phyloP scores from a whole-genome alignment of 345 rosid genomes.

The Rhodamnia rubescens region DNA sequence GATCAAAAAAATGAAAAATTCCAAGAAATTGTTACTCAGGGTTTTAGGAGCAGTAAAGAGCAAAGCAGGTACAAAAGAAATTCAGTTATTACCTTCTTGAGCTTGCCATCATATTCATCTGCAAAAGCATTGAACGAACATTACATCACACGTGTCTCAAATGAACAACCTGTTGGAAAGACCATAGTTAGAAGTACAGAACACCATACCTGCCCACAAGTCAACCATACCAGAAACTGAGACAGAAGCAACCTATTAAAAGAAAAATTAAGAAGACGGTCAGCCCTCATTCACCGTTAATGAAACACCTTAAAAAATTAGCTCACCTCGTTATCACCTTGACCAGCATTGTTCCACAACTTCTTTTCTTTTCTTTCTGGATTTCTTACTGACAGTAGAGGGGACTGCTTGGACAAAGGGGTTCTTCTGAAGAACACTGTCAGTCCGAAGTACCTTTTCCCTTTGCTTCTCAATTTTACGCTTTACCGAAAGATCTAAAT shows the following conservation, averaged over 20 bases:
- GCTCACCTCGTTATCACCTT: slow-evolving; percentile 31
- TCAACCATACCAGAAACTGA: slow-evolving; percentile 43
- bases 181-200: neutral
- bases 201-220: slow-evolving; percentile 56
- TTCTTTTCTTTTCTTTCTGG: slow-evolving; percentile 21
- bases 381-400: slow-evolving; percentile 43
- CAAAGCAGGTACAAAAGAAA: neutral
- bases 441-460: slow-evolving; percentile 55
- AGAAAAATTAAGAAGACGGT: slow-evolving; percentile 1
- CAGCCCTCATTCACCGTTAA: neutral
- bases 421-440: slow-evolving; percentile 60
- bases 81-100: slow-evolving; percentile 36
- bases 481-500: slow-evolving; percentile 58
- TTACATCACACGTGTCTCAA: neutral
- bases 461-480: slow-evolving; percentile 77
- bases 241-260: slow-evolving; percentile 21
- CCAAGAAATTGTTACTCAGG: neutral
- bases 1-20: neutral
- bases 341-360: slow-evolving; percentile 6
- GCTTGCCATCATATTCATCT: slow-evolving; percentile 30
- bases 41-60: neutral
- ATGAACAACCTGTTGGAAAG: neutral
- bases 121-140: slow-evolving; percentile 3
- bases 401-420: slow-evolving; percentile 61
- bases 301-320: neutral